phyloP scores from a whole-genome alignment of 2,329 filamentous ascomycete genomes.

The Colletotrichum trifolii region DNA sequence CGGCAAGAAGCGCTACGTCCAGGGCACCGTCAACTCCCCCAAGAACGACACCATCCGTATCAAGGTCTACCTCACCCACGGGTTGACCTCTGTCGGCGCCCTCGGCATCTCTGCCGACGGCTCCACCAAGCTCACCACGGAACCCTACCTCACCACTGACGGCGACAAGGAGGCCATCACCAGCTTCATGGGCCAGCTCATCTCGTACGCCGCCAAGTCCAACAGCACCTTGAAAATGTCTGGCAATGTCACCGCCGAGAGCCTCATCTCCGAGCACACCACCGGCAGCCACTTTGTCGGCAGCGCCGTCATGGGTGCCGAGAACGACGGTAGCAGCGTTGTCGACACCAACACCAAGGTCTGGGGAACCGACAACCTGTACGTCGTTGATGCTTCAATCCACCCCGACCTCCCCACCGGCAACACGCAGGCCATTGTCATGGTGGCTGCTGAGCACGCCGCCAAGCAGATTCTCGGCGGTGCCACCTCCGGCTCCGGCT shows the following conservation, averaged over 20 bases:
- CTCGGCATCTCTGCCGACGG: conserved; percentile 54
- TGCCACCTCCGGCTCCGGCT: conserved; percentile 42
- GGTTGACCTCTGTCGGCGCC: conserved; percentile 59
- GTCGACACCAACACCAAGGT: conserved; percentile 68
- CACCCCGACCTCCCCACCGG: conserved; percentile 59
- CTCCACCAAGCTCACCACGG: conserved; percentile 53
- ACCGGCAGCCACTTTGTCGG: conserved; percentile 50
- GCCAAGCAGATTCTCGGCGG: conserved; percentile 32
- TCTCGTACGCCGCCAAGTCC: conserved; percentile 41
- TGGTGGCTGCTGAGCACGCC: conserved; percentile 37
- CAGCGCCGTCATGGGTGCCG: conserved; percentile 58
- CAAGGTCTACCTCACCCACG: conserved; percentile 63
- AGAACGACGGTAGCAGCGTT: conserved; percentile 61
- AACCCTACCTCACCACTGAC: conserved; percentile 47
- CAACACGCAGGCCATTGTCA: conserved; percentile 39
- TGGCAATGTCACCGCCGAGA: conserved; percentile 40
- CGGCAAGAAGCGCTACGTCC: conserved; percentile 50
- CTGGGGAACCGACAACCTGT: conserved; percentile 70
- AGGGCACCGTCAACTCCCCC: conserved; percentile 59
- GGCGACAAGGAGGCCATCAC: conserved; percentile 44
- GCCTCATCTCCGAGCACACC: conserved; percentile 40
- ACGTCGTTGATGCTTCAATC: conserved; percentile 70
- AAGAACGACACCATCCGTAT: conserved; percentile 55
- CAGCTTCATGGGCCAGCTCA: conserved; percentile 42
- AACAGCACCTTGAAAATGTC: conserved; percentile 39